A percentile compares a stretch with the other conserved stretches of the same genome.
phyloP scores from a whole-genome alignment of 2,329 filamentous ascomycete genomes.

The Aspergillus neoniger region DNA sequence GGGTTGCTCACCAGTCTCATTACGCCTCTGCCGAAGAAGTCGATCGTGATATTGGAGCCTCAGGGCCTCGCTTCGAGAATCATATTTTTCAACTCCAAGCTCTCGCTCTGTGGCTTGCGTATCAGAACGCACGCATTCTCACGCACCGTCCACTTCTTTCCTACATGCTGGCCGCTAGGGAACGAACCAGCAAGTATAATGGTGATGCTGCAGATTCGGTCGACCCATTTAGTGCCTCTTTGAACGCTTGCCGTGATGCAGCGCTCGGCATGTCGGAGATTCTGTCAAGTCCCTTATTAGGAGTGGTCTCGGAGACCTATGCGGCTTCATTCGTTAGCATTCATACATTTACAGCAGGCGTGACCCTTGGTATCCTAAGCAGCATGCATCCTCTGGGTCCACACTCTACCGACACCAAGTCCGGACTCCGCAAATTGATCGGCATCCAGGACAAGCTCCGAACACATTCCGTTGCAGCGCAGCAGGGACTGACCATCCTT shows the following conservation, averaged over 20 bases:
- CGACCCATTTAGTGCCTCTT: slow-evolving; percentile 10
- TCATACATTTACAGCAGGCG: slow-evolving; percentile 29
- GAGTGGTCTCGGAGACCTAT: slow-evolving; percentile 25
- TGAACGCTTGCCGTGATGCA: slow-evolving; percentile 23
- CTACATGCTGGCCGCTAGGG: slow-evolving; percentile 15
- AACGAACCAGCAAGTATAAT: no score
- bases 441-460: slow-evolving; percentile 22
- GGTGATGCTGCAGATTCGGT: no score
- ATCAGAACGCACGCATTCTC: slow-evolving; percentile 37
- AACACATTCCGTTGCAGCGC: slow-evolving; percentile 18
- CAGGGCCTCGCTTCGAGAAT: slow-evolving; percentile 24
- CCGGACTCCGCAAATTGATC: slow-evolving; percentile 24
- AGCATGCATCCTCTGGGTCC: slow-evolving; percentile 25
- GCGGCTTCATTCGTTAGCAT: slow-evolving; percentile 28
- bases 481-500: slow-evolving; percentile 25
- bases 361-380: slow-evolving; percentile 24
- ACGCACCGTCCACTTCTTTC: slow-evolving; percentile 30
- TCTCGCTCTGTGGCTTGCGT: slow-evolving; percentile 36
- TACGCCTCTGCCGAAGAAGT: slow-evolving; percentile 24
- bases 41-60: slow-evolving; percentile 27
- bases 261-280: slow-evolving; percentile 22
- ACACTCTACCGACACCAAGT: slow-evolving; percentile 20
- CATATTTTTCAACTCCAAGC: slow-evolving; percentile 37
- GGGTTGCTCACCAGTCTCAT: not conserved
- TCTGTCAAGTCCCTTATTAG: slow-evolving; percentile 12